These are phyloP conservation scores for Orbilia ellipsospora DNA, from an alignment of 2,329 filamentous ascomycete genomes.

Conservation along the genomic window DNA sequence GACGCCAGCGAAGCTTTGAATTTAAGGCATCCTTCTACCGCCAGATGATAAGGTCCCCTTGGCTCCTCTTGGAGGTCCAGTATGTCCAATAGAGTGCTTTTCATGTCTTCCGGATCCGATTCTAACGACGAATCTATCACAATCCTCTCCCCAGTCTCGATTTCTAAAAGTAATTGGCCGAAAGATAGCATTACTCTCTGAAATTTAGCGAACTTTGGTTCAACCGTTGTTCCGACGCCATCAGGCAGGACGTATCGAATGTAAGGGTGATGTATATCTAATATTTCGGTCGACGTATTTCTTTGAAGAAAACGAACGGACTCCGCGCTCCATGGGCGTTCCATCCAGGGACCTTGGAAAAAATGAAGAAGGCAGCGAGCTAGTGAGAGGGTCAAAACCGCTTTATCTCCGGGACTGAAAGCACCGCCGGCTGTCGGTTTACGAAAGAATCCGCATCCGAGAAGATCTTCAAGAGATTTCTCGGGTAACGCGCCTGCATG, in stretches of 20 bases:
- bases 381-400: constrained; percentile 21
- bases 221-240: background rate
- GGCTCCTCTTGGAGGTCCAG: constrained; percentile 8
- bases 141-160: constrained; percentile 15
- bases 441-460: constrained; percentile 18
- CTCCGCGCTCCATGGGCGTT: constrained; percentile 20
- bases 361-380: constrained; percentile 32
- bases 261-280: constrained; percentile 24
- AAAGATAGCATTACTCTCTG: constrained; percentile 15
- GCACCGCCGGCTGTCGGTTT: constrained; percentile 24
- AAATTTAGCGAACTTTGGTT: constrained; percentile 7
- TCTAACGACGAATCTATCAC: constrained; percentile 1
- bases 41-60: constrained; percentile 14
- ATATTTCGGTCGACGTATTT: constrained; percentile 9
- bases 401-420: constrained; percentile 24
- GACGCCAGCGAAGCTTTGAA: constrained; percentile 17
- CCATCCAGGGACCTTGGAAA: constrained; percentile 27
- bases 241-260: constrained; percentile 4
- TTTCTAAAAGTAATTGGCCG: constrained; percentile 15
- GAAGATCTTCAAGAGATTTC: constrained; percentile 16
- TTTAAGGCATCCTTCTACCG: constrained; percentile 23
- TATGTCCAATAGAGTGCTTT: constrained; percentile 1
- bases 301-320: constrained; percentile 24
- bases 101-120: background rate
- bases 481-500: constrained; percentile 6